phyloP scores from a whole-genome alignment of 2,329 filamentous ascomycete genomes.

The Hypoxylon sp. region DNA sequence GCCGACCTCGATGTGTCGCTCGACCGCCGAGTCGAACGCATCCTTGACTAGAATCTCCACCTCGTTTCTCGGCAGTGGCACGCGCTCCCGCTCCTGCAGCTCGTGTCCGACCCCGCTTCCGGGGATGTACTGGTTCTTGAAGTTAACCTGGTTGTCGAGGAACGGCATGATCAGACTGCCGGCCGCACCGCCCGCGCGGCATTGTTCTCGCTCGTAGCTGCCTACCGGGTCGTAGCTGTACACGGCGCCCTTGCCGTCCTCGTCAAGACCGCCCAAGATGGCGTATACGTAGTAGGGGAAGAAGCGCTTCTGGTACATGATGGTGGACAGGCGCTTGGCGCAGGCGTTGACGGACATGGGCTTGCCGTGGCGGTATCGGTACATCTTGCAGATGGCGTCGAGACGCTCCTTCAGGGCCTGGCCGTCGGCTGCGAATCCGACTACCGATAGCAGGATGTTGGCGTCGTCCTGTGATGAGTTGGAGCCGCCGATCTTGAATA shows the following conservation, averaged over 20 bases:
- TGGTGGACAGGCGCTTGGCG: conserved; percentile 93
- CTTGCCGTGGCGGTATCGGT: conserved; percentile 98
- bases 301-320: conserved; percentile 97
- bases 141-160: conserved; percentile 99
- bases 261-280: conserved; percentile 93
- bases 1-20: conserved; percentile 99
- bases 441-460: conserved; percentile 90
- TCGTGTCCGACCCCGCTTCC: conserved; percentile 87
- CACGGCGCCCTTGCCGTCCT: conserved; percentile 92
- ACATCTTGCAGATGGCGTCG: conserved; percentile 97
- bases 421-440: conserved; percentile 95
- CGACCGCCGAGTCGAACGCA: conserved; percentile 97
- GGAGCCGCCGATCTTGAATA: conserved; percentile 96
- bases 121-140: conserved; percentile 97
- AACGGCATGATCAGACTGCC: conserved; percentile 98
- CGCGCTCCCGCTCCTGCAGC: conserved; percentile 77
- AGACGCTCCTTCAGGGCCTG: conserved; percentile 93
- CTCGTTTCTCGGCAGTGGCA: conserved; percentile 78
- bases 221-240: conserved; percentile 99
- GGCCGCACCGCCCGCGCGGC: conserved; percentile 91
- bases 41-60: conserved; percentile 94
- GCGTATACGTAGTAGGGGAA: conserved; percentile 99
- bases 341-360: conserved; percentile 94
- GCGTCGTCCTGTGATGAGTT: conserved; percentile 87
- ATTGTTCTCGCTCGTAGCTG: conserved; percentile 97